Base-by-base conservation (phyloP, 2,329 filamentous ascomycete genomes). In the Eutypella sp. region DNA sequence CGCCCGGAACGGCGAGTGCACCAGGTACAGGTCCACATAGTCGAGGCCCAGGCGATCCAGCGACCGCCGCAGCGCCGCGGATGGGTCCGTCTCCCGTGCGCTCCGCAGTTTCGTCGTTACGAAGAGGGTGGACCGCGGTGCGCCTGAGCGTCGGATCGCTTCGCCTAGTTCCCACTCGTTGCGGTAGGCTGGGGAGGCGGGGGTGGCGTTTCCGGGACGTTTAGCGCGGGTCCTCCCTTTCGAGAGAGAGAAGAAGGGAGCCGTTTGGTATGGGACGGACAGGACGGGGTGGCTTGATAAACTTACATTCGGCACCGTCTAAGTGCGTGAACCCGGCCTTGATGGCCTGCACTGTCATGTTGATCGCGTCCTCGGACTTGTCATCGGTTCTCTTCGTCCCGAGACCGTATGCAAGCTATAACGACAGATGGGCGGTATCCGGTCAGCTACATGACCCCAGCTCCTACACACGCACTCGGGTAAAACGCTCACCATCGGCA, bases 21-120 rank as follows among this genome's bases (percentile, higher is more conserved):
- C 76, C 6, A 84, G 71, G 65, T 87, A 89, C 39, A 87, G 73
- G 62, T 90, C 85, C 9, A 90, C 76, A 58, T 89, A 87, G 52
- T 85, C 80, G 22, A 87, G 67, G 15, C 75, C 73, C n/a, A 89
- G 76, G 53, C 80, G 83, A 62, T 75, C 65, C 27, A 90, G 76
- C 1, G 82, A 84, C 50, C 72, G 63, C 13, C 77, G 61, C 51
- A 89, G 74, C 13, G 78, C 75, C 49, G 74, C 71, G 24, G 68
- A 62, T 22, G 75, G 66, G 41, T 70, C 59, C 52, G 67, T 62
- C 48, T 67, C 64, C 27, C 61, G 58, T 4, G 49, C 63, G 45
- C 69, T 71, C 36, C 64, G 62, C 40, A 78, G 71, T 59, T 85
- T 84, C 51, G 80, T 83, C 9, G 76, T 80, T 50, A 91, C 73